Base-by-base conservation (phyloP, 306 rosid genomes). In the Gastrolobium bilobum region DNA sequence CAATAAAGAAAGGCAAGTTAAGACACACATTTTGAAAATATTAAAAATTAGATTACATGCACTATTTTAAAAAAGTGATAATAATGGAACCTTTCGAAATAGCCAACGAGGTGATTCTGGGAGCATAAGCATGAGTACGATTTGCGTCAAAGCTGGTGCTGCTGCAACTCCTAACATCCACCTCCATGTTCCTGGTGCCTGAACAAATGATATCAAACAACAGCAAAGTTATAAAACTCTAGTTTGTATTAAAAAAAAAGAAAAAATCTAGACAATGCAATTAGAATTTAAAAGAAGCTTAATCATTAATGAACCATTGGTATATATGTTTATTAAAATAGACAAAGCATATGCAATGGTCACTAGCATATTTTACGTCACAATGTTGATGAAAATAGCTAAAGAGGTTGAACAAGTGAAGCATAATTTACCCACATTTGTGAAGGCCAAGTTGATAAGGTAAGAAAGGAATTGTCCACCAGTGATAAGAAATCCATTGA, bases 51-150 rank as follows among this genome's bases (percentile, higher is more conserved):
- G 52, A 57, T 10, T 35, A n/a, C 6, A 51, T 50, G 53, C 30
- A 52, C 11, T 51, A 14, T 7, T 63, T 58, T 6, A 20, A 3
- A 7, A 51, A 7, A 7, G n/a, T 47, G 56, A 54, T 39, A 59
- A 72, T 38, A 40, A 71, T 48, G 20, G 26, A 54, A 90, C 94
- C 90, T 90, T 86, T 70, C 94, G 66, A 73, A 46, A 90, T 2
- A 90, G 76, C 94, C 94, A 90, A 51, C 92, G 90, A 7, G 94
- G 94, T 6, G 94, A 90, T 77, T 90, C 94, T 4, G 94, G 94
- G 59, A 90, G 94, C 56, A 76, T 38, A 3, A 81, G 2, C 92
- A 90, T 90, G 34, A 88, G 39, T 38, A 66, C 0, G 4, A 88
- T 84, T 79, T 90, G 94, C 52, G 72, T 44, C 26, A 88, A 1